Conservation (phyloP, 805 yeast species). For the Lachancea fermentati region DNA sequence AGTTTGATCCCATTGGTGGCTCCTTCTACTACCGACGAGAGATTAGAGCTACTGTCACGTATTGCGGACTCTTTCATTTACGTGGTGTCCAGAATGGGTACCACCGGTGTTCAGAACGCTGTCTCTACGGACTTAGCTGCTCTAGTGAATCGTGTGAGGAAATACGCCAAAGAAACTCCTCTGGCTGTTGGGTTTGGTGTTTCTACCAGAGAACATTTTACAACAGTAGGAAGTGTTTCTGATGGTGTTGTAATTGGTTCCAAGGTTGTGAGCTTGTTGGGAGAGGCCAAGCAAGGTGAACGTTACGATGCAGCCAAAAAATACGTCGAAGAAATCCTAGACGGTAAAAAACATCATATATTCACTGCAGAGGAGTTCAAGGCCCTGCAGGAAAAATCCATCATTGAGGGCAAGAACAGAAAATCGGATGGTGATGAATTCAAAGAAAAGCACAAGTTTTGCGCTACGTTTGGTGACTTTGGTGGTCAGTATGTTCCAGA, state of each 20-base stretch:
- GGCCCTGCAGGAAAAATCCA: slow-evolving; percentile 30
- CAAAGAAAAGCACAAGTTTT: slow-evolving; percentile 59
- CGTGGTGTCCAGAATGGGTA: slow-evolving; percentile 96
- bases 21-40: slow-evolving; percentile 90
- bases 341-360: slow-evolving; percentile 41
- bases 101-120: slow-evolving; percentile 79
- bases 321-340: slow-evolving; percentile 65
- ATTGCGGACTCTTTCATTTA: slow-evolving; percentile 95
- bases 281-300: slow-evolving; percentile 52
- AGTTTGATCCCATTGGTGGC: slow-evolving; percentile 93
- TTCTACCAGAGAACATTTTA: slow-evolving; percentile 84
- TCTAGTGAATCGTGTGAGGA: slow-evolving; percentile 70
- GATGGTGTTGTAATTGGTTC: slow-evolving; percentile 98
- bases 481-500: slow-evolving; percentile 99
- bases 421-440: slow-evolving; percentile 31
- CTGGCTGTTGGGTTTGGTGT: slow-evolving; percentile 97
- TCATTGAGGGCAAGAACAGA: slow-evolving; percentile 17
- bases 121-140: slow-evolving; percentile 58
- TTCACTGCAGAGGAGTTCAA: slow-evolving; percentile 34
- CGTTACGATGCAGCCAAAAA: slow-evolving; percentile 59
- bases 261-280: slow-evolving; percentile 66
- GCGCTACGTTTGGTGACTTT: slow-evolving; percentile 84
- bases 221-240: slow-evolving; percentile 69
- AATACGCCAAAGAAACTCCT: slow-evolving; percentile 69
- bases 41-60: slow-evolving; percentile 68